Percentiles rank a stretch among this genome's conserved stretches.
Evolutionary conservation across 2,329 filamentous ascomycete genomes (phyloP).

Genomic region (Fusarium sp.): DNA sequence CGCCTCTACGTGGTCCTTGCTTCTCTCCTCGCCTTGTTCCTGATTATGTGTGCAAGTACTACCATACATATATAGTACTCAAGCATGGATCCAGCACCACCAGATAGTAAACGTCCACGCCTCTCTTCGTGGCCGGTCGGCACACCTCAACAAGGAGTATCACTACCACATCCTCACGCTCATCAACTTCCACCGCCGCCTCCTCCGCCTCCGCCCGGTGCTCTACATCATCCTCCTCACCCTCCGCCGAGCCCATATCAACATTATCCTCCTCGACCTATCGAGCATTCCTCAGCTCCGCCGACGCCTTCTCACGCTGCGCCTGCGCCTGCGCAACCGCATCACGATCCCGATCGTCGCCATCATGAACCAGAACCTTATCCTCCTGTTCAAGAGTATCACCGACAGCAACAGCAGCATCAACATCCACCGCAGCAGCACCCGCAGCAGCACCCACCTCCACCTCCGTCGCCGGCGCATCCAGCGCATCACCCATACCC

Average conservation of each 20-base stretch:
- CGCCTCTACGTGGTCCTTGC: conserved; percentile 56
- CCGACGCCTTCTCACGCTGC: conserved; percentile 49
- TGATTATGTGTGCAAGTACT: conserved; percentile 55
- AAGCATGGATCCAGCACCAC: conserved; percentile 72
- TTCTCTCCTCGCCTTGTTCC: conserved; percentile 53
- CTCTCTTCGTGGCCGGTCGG: conserved; percentile 64
- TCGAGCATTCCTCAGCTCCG: conserved; percentile 52
- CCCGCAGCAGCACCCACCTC: conserved; percentile 38
- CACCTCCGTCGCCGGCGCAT: conserved; percentile 58
- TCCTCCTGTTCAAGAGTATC: conserved; percentile 68
- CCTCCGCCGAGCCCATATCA: conserved; percentile 57
- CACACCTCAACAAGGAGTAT: conserved; percentile 62
- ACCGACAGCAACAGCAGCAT: conserved; percentile 51
- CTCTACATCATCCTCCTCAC: conserved; percentile 48
- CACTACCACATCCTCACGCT: conserved; percentile 57
- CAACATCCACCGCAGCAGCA: conserved; percentile 36
- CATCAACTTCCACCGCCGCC: conserved; percentile 52
- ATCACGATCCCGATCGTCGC: conserved; percentile 65
- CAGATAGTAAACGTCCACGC: conserved; percentile 72
- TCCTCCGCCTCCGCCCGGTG: conserved; percentile 46
- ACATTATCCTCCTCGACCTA: conserved; percentile 55
- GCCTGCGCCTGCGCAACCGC: conserved; percentile 52
- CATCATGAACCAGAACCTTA: conserved; percentile 69
- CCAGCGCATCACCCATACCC: conserved; percentile 58
- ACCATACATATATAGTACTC: conserved; percentile 56